Evolutionary conservation across 306 rosid species (phyloP).

Genomic region (Lathyrus aphaca): DNA sequence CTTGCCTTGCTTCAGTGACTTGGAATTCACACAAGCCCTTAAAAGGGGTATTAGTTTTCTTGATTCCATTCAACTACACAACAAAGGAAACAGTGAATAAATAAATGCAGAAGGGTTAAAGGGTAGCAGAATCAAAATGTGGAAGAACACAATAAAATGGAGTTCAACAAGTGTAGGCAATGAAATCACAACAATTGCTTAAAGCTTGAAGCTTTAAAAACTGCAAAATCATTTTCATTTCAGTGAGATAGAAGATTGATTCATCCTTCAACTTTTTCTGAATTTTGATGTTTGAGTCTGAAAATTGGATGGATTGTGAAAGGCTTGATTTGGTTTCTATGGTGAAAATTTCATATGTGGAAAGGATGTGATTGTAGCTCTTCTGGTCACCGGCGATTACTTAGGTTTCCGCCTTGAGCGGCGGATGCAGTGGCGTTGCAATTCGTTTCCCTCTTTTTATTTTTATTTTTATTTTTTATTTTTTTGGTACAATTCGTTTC

Average conservation of each 20-base stretch:
- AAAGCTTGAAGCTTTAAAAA: constrained; percentile 6
- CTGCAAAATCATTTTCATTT: neutral
- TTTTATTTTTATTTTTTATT: no score
- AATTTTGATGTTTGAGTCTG: neutral
- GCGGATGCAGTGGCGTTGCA: neutral
- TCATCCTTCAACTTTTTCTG: neutral
- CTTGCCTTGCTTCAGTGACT: constrained; percentile 57
- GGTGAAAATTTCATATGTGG: neutral
- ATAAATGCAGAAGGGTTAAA: constrained; percentile 3
- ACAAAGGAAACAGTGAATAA: neutral
- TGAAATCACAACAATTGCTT: neutral
- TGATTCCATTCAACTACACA: constrained; percentile 50
- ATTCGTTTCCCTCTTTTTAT: neutral
- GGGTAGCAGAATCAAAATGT: constrained; percentile 6
- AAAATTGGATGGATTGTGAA: neutral
- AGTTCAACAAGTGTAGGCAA: neutral
- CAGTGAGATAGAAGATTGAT: neutral
- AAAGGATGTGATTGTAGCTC: neutral
- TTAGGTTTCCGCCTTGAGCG: constrained; percentile 5
- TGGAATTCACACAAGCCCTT: constrained; percentile 52
- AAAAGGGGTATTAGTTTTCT: constrained; percentile 54
- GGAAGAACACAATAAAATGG: constrained; percentile 6
- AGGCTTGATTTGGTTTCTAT: neutral
- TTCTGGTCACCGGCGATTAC: neutral
- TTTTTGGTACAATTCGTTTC: no score